Conservation (phyloP, 2,329 filamentous ascomycete species). For the Verticillium longisporum region DNA sequence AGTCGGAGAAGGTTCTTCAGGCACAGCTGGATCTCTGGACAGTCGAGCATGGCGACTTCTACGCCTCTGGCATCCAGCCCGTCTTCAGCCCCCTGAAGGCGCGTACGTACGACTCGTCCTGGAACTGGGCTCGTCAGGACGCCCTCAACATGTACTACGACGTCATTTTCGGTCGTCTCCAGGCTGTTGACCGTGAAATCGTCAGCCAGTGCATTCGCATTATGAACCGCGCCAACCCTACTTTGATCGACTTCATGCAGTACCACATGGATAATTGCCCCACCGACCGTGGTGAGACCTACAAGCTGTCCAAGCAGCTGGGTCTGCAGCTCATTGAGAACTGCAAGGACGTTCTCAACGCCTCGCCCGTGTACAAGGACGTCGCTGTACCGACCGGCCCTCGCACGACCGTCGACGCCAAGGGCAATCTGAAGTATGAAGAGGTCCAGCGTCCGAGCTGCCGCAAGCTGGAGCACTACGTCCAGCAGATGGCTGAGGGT, state of each 20-base stretch:
- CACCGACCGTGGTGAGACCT: constrained; percentile 92
- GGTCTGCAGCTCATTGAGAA: constrained; percentile 93
- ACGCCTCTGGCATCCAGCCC: constrained; percentile 88
- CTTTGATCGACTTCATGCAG: constrained; percentile 97
- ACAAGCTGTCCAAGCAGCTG: constrained; percentile 93
- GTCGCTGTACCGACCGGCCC: constrained; percentile 88
- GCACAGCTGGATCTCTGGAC: constrained; percentile 93
- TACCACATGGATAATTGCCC: constrained; percentile 99
- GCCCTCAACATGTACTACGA: constrained; percentile 98
- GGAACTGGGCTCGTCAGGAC: constrained; percentile 99
- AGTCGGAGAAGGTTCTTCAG: constrained; percentile 82
- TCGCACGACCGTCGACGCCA: constrained; percentile 83
- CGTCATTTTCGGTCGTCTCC: constrained; percentile 92
- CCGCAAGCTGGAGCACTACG: constrained; percentile 96
- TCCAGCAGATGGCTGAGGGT: constrained; percentile 96
- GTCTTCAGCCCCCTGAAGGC: constrained; percentile 92
- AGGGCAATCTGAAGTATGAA: constrained; percentile 87
- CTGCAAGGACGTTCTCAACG: constrained; percentile 86
- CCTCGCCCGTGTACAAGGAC: constrained; percentile 90
- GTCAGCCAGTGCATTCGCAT: constrained; percentile 98
- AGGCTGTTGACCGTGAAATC: constrained; percentile 93
- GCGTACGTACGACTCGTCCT: constrained; percentile 93
- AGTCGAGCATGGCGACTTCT: constrained; percentile 92
- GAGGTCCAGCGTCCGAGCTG: constrained; percentile 83
- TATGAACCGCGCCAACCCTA: constrained; percentile 98